Evolutionary conservation across 352 stramenopile species (phyloP).

Genomic region (Sclerospora graminicola): DNA sequence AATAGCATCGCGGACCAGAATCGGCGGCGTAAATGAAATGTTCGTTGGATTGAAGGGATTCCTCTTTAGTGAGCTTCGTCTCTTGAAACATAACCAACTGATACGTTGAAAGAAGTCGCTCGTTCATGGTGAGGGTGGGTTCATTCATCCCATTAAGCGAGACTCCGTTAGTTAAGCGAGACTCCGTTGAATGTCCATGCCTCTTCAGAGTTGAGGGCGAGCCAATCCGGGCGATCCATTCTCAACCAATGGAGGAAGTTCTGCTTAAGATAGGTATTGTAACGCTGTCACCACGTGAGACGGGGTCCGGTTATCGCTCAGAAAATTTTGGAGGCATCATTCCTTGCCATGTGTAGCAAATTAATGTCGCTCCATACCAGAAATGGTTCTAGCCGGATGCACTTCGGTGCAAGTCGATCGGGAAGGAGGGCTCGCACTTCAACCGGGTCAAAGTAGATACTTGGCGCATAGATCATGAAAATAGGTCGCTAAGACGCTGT

Average conservation of each 20-base stretch:
- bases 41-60: background rate
- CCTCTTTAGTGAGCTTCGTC: background rate
- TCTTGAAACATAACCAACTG: background rate
- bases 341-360: no score
- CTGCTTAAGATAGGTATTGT: no score
- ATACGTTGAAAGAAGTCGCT: background rate
- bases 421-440: no score
- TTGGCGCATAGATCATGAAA: background rate
- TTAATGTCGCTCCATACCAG: no score
- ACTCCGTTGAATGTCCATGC: background rate
- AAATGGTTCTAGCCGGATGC: no score
- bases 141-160: background rate
- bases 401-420: no score
- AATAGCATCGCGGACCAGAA: background rate
- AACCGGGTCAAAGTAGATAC: no score
- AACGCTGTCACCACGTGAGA: no score
- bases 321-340: no score
- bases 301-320: no score
- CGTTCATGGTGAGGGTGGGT: background rate
- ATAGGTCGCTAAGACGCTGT: no score
- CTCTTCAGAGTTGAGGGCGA: slow-evolving; percentile 6
- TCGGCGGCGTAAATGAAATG: background rate
- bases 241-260: no score
- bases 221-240: background rate
- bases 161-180: background rate